These are phyloP conservation scores for Colletotrichum neosansevieriae DNA, from an alignment of 2,329 filamentous ascomycete genomes.

Conservation along the genomic window DNA sequence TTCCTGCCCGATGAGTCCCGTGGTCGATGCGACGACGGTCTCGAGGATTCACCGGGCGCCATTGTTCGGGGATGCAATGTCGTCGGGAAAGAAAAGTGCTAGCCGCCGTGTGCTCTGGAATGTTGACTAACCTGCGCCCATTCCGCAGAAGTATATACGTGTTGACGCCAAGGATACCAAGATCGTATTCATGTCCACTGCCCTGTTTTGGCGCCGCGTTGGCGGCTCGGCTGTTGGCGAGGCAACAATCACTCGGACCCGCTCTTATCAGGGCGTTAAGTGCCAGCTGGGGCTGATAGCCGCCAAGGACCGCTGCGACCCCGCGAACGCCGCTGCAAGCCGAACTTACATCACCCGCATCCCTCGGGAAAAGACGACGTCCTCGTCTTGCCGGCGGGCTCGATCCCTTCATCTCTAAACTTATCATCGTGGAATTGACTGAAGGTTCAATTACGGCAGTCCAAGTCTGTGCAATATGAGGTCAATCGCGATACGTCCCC, in stretches of 20 bases:
- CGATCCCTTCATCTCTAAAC: slow-evolving; percentile 22
- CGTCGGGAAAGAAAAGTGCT: slow-evolving; percentile 11
- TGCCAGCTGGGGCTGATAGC: slow-evolving; percentile 18
- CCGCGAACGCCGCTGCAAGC: slow-evolving; percentile 43
- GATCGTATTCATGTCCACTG: slow-evolving; percentile 29
- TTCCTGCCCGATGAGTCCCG: slow-evolving; percentile 49
- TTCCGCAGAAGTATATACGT: slow-evolving; percentile 20
- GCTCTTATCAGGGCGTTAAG: slow-evolving; percentile 44
- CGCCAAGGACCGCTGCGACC: slow-evolving; percentile 35
- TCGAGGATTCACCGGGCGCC: slow-evolving; percentile 51
- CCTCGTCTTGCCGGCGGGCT: slow-evolving; percentile 29
- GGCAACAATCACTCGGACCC: slow-evolving; percentile 53
- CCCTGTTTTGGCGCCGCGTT: slow-evolving; percentile 43
- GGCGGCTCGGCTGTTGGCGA: slow-evolving; percentile 51
- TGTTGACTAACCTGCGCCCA: slow-evolving; percentile 8
- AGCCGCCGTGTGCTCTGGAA: slow-evolving; percentile 28
- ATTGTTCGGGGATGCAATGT: slow-evolving; percentile 48
- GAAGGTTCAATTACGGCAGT: slow-evolving; percentile 14
- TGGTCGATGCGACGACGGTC: slow-evolving; percentile 47
- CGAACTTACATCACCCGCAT: slow-evolving; percentile 42
- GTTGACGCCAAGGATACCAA: slow-evolving; percentile 37
- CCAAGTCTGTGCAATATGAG: slow-evolving; percentile 32
- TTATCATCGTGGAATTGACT: slow-evolving; percentile 8
- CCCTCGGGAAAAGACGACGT: slow-evolving; percentile 27
- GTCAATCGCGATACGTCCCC: slow-evolving; percentile 30